Evolutionary conservation across 2,329 filamentous ascomycete genomes (phyloP).

Genomic region (Verruconis gallopava): DNA sequence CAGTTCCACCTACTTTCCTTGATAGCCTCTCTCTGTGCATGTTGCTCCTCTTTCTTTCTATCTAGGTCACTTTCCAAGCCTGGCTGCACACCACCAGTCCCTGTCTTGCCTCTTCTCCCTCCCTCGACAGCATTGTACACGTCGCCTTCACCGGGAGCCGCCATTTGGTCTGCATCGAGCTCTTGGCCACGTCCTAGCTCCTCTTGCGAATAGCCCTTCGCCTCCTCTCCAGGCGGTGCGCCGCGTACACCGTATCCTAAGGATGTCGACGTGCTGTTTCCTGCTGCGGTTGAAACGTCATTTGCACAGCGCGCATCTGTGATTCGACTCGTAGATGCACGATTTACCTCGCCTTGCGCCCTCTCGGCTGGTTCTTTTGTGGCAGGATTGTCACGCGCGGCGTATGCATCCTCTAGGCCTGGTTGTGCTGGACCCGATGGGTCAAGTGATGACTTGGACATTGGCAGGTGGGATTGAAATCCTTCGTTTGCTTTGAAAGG

Average conservation of each 20-base stretch:
- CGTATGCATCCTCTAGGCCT: slow-evolving; percentile 31
- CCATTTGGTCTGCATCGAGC: slow-evolving; percentile 36
- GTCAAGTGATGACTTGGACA: no score
- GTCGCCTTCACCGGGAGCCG: slow-evolving; percentile 32
- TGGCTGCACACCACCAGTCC: slow-evolving; percentile 22
- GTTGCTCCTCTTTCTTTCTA: slow-evolving; percentile 38
- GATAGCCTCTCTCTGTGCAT: slow-evolving; percentile 26
- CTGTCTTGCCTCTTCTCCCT: slow-evolving; percentile 20
- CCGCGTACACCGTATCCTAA: slow-evolving; percentile 32
- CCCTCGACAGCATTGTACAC: slow-evolving; percentile 29
- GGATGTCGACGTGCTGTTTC: slow-evolving; percentile 24
- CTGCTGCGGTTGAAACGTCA: slow-evolving; percentile 22
- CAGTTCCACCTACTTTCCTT: no score
- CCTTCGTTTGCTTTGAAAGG: no score
- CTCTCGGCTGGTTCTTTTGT: slow-evolving; percentile 28
- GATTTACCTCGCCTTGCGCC: slow-evolving; percentile 21
- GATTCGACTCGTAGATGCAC: slow-evolving; percentile 11
- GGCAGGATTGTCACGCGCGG: slow-evolving; percentile 33
- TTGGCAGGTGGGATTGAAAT: no score
- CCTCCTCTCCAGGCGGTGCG: slow-evolving; percentile 31
- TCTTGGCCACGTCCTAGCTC: slow-evolving; percentile 32
- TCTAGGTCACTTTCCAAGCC: slow-evolving; percentile 34
- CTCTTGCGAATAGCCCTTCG: slow-evolving; percentile 25
- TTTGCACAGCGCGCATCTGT: slow-evolving; percentile 26
- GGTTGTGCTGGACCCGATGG: slow-evolving; percentile 22